A percentile compares a stretch with the other conserved stretches of the same genome.
These are phyloP conservation scores for Glycine latifolia DNA, from an alignment of 306 rosid species.

Conservation along the genomic window DNA sequence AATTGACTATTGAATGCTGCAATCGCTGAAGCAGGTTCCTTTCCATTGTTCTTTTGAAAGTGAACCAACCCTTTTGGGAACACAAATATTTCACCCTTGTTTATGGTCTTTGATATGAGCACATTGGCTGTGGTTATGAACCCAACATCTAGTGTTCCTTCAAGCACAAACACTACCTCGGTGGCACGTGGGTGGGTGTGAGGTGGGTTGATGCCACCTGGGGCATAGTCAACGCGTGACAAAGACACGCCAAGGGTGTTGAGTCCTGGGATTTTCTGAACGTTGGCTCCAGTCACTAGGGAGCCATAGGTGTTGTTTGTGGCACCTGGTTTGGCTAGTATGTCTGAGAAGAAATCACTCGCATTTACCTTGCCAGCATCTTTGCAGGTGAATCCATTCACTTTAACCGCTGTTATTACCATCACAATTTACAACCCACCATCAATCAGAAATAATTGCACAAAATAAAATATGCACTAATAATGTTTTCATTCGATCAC, in stretches of 20 bases:
- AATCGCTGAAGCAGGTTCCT: conserved; percentile 64
- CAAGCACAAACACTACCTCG: conserved; percentile 76
- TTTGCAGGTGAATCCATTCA: conserved; percentile 88
- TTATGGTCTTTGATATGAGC: conserved; percentile 69
- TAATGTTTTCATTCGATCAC: no score
- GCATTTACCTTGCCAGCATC: conserved; percentile 54
- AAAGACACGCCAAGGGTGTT: conserved; percentile 89
- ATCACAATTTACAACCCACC: conserved; percentile 7
- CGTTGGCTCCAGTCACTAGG: conserved; percentile 74
- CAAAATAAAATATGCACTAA: no score
- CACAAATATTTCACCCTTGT: conserved; percentile 76
- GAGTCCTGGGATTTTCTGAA: conserved; percentile 75
- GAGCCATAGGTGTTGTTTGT: conserved; percentile 82
- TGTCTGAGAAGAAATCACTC: conserved; percentile 69
- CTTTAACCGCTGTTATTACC: conserved; percentile 57
- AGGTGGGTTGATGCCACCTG: conserved; percentile 90
- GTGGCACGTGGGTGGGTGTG: conserved; percentile 98
- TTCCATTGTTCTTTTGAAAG: conserved; percentile 83
- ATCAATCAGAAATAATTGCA: not conserved
- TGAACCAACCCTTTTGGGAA: conserved; percentile 86
- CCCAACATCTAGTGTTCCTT: conserved; percentile 80
- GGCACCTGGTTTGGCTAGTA: conserved; percentile 70
- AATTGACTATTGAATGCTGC: conserved; percentile 85
- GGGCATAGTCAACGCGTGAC: conserved; percentile 83
- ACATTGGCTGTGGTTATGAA: conserved; percentile 76